Percentiles rank a stretch among this genome's conserved stretches.
Evolutionary conservation across 1,284 basidiomycete species (phyloP).

Genomic region (Cutaneotrichosporon sp.): DNA sequence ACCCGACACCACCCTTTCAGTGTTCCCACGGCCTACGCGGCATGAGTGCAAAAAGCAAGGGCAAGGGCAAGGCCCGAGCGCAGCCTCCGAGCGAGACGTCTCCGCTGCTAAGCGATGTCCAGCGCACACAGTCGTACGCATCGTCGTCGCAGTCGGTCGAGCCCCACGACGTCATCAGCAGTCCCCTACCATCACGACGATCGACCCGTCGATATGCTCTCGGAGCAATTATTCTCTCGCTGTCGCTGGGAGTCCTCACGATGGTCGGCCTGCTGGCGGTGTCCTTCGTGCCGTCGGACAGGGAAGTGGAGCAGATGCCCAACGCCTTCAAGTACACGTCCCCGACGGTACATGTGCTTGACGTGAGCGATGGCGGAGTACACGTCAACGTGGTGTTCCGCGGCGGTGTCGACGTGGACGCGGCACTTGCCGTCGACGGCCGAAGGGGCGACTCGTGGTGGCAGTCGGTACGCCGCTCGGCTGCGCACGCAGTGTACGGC

Average conservation of each 20-base stretch:
- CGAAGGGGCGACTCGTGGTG: constrained; percentile 40
- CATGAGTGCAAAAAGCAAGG: constrained; percentile 11
- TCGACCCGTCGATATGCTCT: constrained; percentile 10
- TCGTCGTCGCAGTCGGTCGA: not conserved
- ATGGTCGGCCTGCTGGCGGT: constrained; percentile 31
- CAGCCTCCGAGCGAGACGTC: constrained; percentile 16
- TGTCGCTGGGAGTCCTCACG: constrained; percentile 24
- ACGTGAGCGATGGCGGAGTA: constrained; percentile 39
- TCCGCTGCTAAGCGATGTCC: constrained; percentile 7
- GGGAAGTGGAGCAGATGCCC: constrained; percentile 1
- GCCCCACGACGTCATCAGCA: not conserved
- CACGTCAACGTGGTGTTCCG: constrained; percentile 34
- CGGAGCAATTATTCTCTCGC: constrained; percentile 18
- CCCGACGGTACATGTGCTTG: constrained; percentile 30
- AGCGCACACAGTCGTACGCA: not conserved
- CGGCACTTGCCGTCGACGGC: constrained; percentile 29
- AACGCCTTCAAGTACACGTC: constrained; percentile 6
- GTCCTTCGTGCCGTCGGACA: constrained; percentile 23
- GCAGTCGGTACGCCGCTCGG: constrained; percentile 29
- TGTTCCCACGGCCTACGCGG: not conserved
- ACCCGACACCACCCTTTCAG: not conserved
- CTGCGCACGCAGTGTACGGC: constrained; percentile 21
- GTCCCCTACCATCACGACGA: not conserved
- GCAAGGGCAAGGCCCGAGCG: constrained; percentile 11
- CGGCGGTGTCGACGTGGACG: constrained; percentile 41